phyloP scores from a whole-genome alignment of 495 filamentous ascomycete species.

The Bacidia rubella region DNA sequence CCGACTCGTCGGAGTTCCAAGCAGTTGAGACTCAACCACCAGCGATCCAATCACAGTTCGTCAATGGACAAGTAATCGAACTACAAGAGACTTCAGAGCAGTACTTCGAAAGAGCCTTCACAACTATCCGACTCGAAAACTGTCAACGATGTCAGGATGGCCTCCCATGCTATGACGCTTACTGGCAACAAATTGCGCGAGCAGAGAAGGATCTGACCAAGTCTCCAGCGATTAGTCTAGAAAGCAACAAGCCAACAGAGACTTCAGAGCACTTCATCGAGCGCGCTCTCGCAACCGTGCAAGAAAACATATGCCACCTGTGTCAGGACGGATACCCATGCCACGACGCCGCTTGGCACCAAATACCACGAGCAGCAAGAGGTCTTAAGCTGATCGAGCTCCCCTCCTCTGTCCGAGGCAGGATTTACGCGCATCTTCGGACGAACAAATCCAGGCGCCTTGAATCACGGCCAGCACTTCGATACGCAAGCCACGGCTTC shows the following conservation, averaged over 20 bases:
- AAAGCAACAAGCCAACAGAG: no score
- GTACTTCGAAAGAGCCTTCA: neutral
- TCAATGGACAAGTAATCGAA: neutral
- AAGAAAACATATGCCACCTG: no score
- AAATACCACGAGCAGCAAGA: no score
- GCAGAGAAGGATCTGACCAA: neutral
- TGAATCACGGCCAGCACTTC: neutral
- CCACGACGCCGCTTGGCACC: no score
- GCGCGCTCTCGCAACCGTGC: no score
- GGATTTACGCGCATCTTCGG: neutral
- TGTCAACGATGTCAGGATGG: neutral
- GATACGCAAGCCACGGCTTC: neutral
- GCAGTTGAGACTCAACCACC: no score
- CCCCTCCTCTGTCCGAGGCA: neutral
- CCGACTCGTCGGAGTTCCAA: no score
- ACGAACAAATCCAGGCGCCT: neutral
- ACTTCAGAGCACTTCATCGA: no score
- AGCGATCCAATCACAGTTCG: no score
- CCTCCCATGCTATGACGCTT: neutral
- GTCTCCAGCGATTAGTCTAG: no score
- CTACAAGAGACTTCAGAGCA: neutral
- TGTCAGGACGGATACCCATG: no score
- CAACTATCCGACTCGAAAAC: neutral
- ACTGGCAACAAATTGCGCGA: no score
- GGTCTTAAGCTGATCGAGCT: neutral